phyloP scores from a whole-genome alignment of 164 flowering plant genomes.

The Magnolia kwangsiensis region DNA sequence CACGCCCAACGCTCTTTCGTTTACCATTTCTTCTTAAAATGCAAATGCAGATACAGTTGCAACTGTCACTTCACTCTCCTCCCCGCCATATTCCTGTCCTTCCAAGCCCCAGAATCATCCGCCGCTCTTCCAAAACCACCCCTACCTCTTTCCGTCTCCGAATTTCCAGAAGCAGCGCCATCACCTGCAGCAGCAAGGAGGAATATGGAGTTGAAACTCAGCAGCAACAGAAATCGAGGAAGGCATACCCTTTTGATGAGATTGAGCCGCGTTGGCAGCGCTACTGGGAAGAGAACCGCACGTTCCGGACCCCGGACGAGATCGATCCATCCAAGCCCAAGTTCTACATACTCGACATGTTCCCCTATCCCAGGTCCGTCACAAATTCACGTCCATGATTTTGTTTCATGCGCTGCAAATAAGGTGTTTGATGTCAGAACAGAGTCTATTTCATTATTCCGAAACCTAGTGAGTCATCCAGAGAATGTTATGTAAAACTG shows the following conservation, averaged over 20 bases:
- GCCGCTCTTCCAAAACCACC: background rate
- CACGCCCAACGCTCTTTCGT: background rate
- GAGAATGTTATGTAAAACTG: background rate
- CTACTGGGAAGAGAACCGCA: conserved; percentile 77
- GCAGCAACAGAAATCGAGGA: conserved; percentile 28
- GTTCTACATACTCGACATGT: conserved; percentile 95
- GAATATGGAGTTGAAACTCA: conserved; percentile 23
- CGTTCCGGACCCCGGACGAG: conserved; percentile 85
- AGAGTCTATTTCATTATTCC: background rate
- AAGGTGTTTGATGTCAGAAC: background rate
- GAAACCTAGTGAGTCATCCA: background rate
- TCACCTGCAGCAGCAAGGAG: conserved; percentile 5
- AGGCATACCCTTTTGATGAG: conserved; percentile 83
- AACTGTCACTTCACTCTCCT: conserved; percentile 18
- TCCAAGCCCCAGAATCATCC: background rate
- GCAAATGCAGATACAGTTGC: conserved; percentile 18
- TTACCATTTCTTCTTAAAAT: background rate
- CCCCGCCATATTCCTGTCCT: conserved; percentile 5
- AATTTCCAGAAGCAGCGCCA: conserved; percentile 6
- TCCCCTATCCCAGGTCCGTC: conserved; percentile 91
- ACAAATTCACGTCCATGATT: background rate
- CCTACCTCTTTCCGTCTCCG: conserved; percentile 3
- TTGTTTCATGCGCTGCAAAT: background rate
- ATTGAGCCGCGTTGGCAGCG: conserved; percentile 92
- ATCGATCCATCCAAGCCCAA: conserved; percentile 86